Conservation (phyloP, 148 eudicot genomes). For the Camellia sinensis region DNA sequence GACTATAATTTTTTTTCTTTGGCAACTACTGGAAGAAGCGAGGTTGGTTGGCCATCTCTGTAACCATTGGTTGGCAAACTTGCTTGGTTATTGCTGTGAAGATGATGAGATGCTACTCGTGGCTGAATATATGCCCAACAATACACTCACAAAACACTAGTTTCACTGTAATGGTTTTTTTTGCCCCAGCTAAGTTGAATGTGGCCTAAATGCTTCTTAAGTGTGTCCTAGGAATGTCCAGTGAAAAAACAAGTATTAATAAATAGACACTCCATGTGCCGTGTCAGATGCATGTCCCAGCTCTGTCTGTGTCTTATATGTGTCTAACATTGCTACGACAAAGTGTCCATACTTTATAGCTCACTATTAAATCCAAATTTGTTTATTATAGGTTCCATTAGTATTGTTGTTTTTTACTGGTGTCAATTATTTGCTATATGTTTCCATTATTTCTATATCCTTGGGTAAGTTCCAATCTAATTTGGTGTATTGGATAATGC, state of each 20-base stretch:
- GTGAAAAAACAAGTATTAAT: too few species aligned
- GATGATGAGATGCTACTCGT: constrained; percentile 72
- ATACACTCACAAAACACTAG: constrained; percentile 72
- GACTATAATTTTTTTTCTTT: neutral
- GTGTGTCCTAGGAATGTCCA: neutral
- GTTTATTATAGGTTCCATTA: neutral
- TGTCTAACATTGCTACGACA: too few species aligned
- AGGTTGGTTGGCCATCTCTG: constrained; percentile 59
- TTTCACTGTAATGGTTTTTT: constrained; percentile 56
- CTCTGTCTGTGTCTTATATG: too few species aligned
- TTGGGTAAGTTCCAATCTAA: neutral
- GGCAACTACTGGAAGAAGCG: constrained; percentile 60
- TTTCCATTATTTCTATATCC: neutral
- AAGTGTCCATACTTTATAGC: too few species aligned
- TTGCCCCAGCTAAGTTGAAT: too few species aligned
- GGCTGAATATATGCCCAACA: constrained; percentile 67
- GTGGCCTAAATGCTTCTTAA: neutral
- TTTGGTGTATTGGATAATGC: neutral
- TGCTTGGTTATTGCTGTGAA: constrained; percentile 72
- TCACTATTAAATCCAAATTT: too few species aligned
- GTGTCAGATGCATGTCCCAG: too few species aligned
- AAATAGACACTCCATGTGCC: too few species aligned
- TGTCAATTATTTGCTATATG: neutral
- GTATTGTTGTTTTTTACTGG: neutral
- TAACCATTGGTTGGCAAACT: constrained; percentile 54